Base-by-base conservation (phyloP, 2,329 filamentous ascomycete genomes). In the Lasiodiplodia citricola region DNA sequence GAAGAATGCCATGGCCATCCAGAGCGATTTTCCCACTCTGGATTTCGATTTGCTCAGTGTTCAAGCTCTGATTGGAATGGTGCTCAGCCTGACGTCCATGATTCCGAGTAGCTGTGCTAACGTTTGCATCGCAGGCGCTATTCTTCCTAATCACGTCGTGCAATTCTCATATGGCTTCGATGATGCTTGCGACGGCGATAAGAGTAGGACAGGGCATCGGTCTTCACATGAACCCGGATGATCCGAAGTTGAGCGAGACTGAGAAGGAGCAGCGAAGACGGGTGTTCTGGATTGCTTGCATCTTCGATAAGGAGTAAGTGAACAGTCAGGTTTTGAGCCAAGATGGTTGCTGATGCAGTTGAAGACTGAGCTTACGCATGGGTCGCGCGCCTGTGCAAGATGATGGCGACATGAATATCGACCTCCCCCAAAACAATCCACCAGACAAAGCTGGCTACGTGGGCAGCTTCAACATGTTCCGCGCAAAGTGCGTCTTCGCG, bases 281-380 rank as follows among this genome's bases (percentile, higher is more conserved):
- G 5, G 60, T 64, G 2, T 64, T 64, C 21, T 64, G 60, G 60
- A 38, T 38, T 23, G 31, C 47, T 11, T 64, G 52, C 47, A 64
- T 64, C 10, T 52, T 64, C 60, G 60, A 64, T 37, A n/a, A 47
- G 31, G 60, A 64, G 58, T 63, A 63, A 21, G 58, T 21, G 3
- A 11, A n/a, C 16, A n/a, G 8, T 38, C 18, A 11, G 31, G 31
- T n/a, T 6, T n/a, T 18, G 54, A n/a, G 6, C 11, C 23, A 41
- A 58, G 13, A 11, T n/a, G 14, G 31, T 7, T 37, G 50, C 54
- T 57, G 41, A 58, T 8, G 3, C 38, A 10, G 4, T 8, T 2
- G 14, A 35, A 63, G 58, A 10, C n/a, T 64, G 18, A 64, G 60
- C 31, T n/a, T 64, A 1, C 60, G 60, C 28, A 64, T 31, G 18